These are phyloP conservation scores for Fusarium sp. DNA, from an alignment of 2,329 filamentous ascomycete species.

Conservation along the genomic window DNA sequence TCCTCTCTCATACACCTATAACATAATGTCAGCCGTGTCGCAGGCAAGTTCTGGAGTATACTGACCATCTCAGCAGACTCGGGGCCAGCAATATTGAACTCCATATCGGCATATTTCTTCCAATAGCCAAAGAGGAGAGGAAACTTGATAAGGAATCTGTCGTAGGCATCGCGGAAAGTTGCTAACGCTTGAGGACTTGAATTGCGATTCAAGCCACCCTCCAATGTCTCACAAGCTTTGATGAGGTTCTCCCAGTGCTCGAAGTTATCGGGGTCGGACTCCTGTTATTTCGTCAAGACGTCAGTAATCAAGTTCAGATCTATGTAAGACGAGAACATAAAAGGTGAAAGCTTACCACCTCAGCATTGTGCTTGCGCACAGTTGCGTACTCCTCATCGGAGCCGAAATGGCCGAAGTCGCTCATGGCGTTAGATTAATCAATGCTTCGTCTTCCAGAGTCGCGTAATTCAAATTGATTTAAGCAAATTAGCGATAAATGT, in stretches of 20 bases:
- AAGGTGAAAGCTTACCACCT: slow-evolving; percentile 70
- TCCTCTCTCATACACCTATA: slow-evolving; percentile 93
- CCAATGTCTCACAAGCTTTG: slow-evolving; percentile 82
- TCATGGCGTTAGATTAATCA: slow-evolving; percentile 63
- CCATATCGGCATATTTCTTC: slow-evolving; percentile 99
- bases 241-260: slow-evolving; percentile 96
- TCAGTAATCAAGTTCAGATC: slow-evolving; percentile 39
- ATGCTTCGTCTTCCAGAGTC: slow-evolving; percentile 10
- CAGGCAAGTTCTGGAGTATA: neutral
- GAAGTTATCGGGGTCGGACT: slow-evolving; percentile 86
- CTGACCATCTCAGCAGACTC: slow-evolving; percentile 96
- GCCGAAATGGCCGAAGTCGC: slow-evolving; percentile 77
- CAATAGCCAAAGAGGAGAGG: slow-evolving; percentile 97
- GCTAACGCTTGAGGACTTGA: slow-evolving; percentile 94
- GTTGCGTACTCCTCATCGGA: slow-evolving; percentile 85
- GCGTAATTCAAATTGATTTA: slow-evolving; percentile 27
- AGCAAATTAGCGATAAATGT: neutral
- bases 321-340: neutral
- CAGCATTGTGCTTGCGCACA: slow-evolving; percentile 80
- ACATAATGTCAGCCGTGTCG: slow-evolving; percentile 21
- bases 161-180: slow-evolving; percentile 87
- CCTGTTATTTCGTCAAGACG: slow-evolving; percentile 53
- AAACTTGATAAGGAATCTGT: slow-evolving; percentile 93
- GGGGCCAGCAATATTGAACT: slow-evolving; percentile 96
- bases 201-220: slow-evolving; percentile 95